Conservation (phyloP, 176 grass and related monocot species). For the Aegilops speltoides region DNA sequence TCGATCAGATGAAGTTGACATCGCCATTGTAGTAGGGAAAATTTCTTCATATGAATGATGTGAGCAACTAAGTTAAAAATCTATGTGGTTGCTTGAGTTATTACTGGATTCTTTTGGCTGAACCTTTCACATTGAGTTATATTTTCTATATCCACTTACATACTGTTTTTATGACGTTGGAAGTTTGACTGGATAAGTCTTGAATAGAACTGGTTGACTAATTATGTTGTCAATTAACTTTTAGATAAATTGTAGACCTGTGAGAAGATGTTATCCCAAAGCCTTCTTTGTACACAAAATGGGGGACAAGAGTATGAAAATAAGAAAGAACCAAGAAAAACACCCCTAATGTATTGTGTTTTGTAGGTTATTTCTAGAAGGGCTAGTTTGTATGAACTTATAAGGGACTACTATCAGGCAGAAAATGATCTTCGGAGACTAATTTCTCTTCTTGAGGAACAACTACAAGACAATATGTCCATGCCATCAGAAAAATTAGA, state of each 20-base stretch:
- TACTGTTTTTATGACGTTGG: not conserved
- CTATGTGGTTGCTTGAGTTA: not conserved
- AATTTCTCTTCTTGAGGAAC: constrained; percentile 78
- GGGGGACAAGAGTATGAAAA: not conserved
- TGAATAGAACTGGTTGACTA: constrained; percentile 3
- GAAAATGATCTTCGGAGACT: constrained; percentile 67
- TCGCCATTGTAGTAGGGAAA: not conserved
- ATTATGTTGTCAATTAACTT: not conserved
- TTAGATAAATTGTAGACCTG: not conserved
- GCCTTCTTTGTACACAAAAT: not conserved
- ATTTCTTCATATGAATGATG: not conserved
- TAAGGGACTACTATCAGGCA: constrained; percentile 77
- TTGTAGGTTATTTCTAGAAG: constrained; percentile 90
- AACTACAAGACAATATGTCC: constrained; percentile 56
- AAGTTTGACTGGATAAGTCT: constrained; percentile 8
- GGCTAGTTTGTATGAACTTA: constrained; percentile 74
- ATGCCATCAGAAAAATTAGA: constrained; percentile 34
- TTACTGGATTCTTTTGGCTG: constrained; percentile 7
- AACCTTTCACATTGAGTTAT: constrained; percentile 17
- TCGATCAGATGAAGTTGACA: constrained; percentile 7
- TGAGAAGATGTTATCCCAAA: not conserved
- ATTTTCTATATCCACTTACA: not conserved
- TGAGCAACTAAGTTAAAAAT: constrained; percentile 5
- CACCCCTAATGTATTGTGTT: constrained; percentile 2
- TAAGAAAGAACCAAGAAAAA: not conserved